These are phyloP conservation scores for Diutina sp. DNA, from an alignment of 1,139 yeast species.

Conservation along the genomic window DNA sequence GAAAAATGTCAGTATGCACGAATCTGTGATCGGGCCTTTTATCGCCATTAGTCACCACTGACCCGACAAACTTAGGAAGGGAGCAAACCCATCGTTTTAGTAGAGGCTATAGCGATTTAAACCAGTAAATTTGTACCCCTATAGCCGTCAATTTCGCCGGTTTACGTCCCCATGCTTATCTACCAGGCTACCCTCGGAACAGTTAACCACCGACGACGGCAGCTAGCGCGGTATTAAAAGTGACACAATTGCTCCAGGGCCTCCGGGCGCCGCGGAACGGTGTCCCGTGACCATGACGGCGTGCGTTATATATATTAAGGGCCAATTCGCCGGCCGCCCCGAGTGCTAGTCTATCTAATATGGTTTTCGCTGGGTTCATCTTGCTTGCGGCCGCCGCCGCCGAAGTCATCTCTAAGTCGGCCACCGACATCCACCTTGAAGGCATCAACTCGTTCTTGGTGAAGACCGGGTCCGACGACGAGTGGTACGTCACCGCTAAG, in stretches of 20 bases:
- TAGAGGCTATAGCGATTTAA: too few relatives aligned
- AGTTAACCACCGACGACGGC: not conserved
- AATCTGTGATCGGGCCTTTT: not conserved
- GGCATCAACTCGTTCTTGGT: not conserved
- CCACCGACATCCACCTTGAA: not conserved
- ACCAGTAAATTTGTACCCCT: too few relatives aligned
- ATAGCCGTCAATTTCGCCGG: too few relatives aligned
- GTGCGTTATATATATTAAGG: not conserved
- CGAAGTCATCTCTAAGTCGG: not conserved
- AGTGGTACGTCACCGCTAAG: slow-evolving; percentile 1
- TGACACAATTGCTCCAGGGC: not conserved
- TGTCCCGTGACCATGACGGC: not conserved
- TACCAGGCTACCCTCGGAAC: not conserved
- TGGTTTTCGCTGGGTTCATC: not conserved
- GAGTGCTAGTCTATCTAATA: not conserved
- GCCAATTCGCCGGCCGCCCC: not conserved
- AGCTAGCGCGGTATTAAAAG: not conserved
- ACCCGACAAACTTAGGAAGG: too few relatives aligned
- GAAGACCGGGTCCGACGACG: not conserved
- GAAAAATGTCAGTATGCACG: not conserved
- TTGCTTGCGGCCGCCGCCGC: not conserved
- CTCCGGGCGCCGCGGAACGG: not conserved
- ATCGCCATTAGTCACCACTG: not conserved
- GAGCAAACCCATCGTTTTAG: too few relatives aligned
- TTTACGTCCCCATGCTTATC: too few relatives aligned